Evolutionary conservation across 2,329 filamentous ascomycete species (phyloP), one percentile per base, ranked within the genome.

Genomic region (Nemania sp.): DNA sequence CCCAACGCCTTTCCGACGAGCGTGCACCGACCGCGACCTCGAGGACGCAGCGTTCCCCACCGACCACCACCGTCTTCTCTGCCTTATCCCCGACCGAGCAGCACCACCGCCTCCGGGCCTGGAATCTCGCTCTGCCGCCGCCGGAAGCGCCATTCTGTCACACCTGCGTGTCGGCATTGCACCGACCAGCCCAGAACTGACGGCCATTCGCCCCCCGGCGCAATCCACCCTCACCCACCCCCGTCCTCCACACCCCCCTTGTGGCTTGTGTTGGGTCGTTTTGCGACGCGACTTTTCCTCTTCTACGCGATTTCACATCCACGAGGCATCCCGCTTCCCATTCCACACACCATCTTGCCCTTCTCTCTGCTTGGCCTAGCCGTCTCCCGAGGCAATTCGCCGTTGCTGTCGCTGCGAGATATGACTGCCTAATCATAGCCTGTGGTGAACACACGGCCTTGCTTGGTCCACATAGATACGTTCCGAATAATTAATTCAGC

Each of bases 401-500:
- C 48, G 48, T 65, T 64, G 63, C 60, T 62, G 60, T 52, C 48
- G 55, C 54, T 48, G 51, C 59, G 56, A 72, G 71, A 71, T 67
- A 73, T 73, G 71, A 70, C 65, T 68, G 60, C 49, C 61, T 65
- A 63, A 60, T 68, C 64, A 68, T 54, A 64, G 43, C 45, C 42
- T 58, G 62, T 48, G 64, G 45, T 65, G 59, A 63, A 69, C 59
- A 67, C 54, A 57, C 65, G 49, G 57, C 57, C 58, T 65, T 62
- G 60, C 60, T 45, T 57, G 57, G 63, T 67, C 57, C 59, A 45
- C 64, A 65, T 65, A 59, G 57, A 54, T 57, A 61, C 61, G 15
- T 54, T 60, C 48, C 50, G 42, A 46, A 62, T 43, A 37, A 56
- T 5, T 64, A 53, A 53, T 62, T 56, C 77, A 83, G 62, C 72